phyloP scores from a whole-genome alignment of 2,329 filamentous ascomycete genomes.

The Botrytis sinoallii region DNA sequence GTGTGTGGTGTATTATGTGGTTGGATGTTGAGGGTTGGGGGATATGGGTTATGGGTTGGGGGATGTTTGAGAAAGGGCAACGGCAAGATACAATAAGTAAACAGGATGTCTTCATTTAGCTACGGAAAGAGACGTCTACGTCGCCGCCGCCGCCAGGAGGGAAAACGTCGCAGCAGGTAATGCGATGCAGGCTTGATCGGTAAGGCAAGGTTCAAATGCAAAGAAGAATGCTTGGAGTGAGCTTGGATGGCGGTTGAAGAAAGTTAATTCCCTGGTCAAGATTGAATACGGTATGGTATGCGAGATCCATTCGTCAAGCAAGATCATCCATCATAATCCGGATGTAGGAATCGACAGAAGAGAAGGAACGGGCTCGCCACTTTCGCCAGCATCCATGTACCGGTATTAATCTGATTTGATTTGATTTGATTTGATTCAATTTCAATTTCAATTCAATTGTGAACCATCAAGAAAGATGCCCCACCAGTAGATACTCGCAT shows the following conservation, averaged over 20 bases:
- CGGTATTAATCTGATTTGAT: too few relatives aligned
- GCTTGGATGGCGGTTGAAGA: slow-evolving; percentile 3
- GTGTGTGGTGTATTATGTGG: not conserved
- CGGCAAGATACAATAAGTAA: not conserved
- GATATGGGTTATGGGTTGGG: not conserved
- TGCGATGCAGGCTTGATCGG: slow-evolving; percentile 18
- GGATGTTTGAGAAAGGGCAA: not conserved
- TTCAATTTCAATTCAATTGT: not conserved
- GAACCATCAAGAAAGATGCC: too few relatives aligned
- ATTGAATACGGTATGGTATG: not conserved
- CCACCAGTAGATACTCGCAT: not conserved
- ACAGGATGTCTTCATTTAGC: not conserved
- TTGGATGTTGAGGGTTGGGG: not conserved
- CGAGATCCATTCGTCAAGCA: slow-evolving; percentile 5
- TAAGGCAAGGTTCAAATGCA: slow-evolving; percentile 17
- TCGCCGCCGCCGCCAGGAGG: slow-evolving; percentile 16
- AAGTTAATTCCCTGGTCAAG: not conserved
- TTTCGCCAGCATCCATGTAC: not conserved
- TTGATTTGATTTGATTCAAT: too few relatives aligned
- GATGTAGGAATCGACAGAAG: not conserved
- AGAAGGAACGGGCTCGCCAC: not conserved
- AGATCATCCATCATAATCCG: slow-evolving; percentile 7
- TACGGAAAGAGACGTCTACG: not conserved
- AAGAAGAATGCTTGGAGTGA: slow-evolving; percentile 11
- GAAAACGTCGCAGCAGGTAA: slow-evolving; percentile 19